These are phyloP conservation scores for Uronychia setigera DNA, from an alignment of 73 alveolate species.

Conservation along the genomic window DNA sequence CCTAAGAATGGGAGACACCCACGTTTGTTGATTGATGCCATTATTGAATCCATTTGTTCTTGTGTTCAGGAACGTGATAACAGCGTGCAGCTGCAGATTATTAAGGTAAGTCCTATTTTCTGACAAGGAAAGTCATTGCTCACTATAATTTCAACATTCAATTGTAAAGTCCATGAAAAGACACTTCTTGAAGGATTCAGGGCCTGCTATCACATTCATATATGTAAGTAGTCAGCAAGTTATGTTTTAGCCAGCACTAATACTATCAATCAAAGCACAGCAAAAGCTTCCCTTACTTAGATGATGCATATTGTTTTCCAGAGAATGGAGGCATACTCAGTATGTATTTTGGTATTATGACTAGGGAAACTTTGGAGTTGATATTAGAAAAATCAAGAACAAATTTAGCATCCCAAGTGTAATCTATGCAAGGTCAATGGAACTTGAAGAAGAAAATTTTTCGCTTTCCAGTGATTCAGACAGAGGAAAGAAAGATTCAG, in stretches of 20 bases:
- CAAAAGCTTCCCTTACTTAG: slow-evolving; percentile 73
- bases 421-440: background rate
- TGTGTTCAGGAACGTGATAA: slow-evolving; percentile 79
- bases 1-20: slow-evolving; percentile 57
- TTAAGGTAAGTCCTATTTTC: slow-evolving; percentile 33
- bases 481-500: background rate
- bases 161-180: slow-evolving; percentile 70
- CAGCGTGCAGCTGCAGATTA: slow-evolving; percentile 70
- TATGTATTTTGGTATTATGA: background rate
- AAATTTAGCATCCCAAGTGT: slow-evolving; percentile 9
- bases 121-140: slow-evolving; percentile 41
- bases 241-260: slow-evolving; percentile 50
- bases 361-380: slow-evolving; percentile 44
- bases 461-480: background rate
- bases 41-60: slow-evolving; percentile 73
- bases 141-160: slow-evolving; percentile 62
- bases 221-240: slow-evolving; percentile 42
- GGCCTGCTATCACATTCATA: slow-evolving; percentile 78
- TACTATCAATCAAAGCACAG: slow-evolving; percentile 63
- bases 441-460: background rate
- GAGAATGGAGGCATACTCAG: slow-evolving; percentile 74
- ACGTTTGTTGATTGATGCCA: slow-evolving; percentile 76
- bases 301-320: slow-evolving; percentile 69
- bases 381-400: slow-evolving; percentile 13
- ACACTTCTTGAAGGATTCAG: slow-evolving; percentile 72